Evolutionary conservation across 805 yeast species (phyloP).

Genomic region (Lipomyces spencermartinsiae): DNA sequence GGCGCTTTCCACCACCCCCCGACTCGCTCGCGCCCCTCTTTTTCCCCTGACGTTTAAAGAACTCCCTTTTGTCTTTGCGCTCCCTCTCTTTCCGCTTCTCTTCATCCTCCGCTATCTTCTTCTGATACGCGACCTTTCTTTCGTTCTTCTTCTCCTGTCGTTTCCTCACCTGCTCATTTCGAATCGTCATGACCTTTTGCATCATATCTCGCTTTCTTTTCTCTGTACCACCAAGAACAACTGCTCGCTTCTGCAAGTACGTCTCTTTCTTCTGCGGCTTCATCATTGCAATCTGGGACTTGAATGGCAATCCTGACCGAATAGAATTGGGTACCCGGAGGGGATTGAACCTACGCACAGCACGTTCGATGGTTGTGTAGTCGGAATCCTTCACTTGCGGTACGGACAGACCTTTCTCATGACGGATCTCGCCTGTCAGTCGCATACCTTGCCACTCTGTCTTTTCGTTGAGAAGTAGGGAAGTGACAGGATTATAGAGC

Average conservation of each 20-base stretch:
- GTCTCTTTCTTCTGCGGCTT: constrained; percentile 73
- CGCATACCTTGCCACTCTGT: constrained; percentile 96
- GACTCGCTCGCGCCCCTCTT: constrained; percentile 42
- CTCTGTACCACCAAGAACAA: constrained; percentile 72
- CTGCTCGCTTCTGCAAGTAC: constrained; percentile 89
- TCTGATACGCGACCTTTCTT: constrained; percentile 74
- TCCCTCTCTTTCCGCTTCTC: constrained; percentile 76
- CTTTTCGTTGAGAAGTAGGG: constrained; percentile 77
- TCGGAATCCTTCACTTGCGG: constrained; percentile 61
- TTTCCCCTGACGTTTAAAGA: constrained; percentile 57
- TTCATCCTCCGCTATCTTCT: constrained; percentile 76
- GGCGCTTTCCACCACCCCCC: constrained; percentile 44
- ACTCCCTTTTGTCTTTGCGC: constrained; percentile 85
- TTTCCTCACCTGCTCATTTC: constrained; percentile 84
- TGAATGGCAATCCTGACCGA: constrained; percentile 82
- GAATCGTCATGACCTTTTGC: constrained; percentile 83
- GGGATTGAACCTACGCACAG: constrained; percentile 83
- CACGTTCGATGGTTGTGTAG: constrained; percentile 78
- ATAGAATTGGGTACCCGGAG: constrained; percentile 82
- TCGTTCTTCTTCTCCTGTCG: constrained; percentile 73
- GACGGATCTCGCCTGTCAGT: constrained; percentile 90
- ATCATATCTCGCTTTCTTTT: constrained; percentile 89
- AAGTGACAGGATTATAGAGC: constrained; percentile 95
- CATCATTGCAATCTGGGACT: constrained; percentile 87
- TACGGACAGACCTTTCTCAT: constrained; percentile 68